Evolutionary conservation across 2,329 filamentous ascomycete genomes (phyloP), one percentile per base, ranked within the genome.

Genomic region (Phialophora chinensis): DNA sequence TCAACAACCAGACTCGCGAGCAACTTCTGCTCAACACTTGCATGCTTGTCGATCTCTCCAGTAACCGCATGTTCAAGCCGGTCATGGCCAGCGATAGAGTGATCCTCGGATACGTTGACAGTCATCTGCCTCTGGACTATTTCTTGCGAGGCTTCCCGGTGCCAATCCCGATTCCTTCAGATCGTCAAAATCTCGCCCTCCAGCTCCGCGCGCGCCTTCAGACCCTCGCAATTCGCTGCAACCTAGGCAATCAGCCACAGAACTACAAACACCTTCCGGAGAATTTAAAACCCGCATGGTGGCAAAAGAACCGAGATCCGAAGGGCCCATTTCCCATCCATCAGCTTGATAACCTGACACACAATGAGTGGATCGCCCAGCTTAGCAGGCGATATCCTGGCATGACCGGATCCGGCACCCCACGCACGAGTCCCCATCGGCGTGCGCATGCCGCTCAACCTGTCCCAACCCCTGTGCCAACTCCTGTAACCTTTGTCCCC

Each of bases 1-100:
- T 71, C 25, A 53, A 55, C 56, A 55, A 55, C 17, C 25, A 56
- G 54, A 63, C 65, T 6, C 33, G 59, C 4, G 58, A 67, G 27
- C 67, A 69, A 47, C 57, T 71, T 53, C 60, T 69, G n/a, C 44
- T 69, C 31, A 70, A 70, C 56, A 71, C 67, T 3, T 23, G 52
- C 38, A 71, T 71, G 69, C 50, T 47, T 17, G 66, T 71, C 5
- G 69, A 71, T 33, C 20, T 68, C 17, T 27, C 29, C 5, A 64
- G 59, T 23, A 63, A 63, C 10, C 50, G 67, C 23, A 59, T 71
- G 29, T 63, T 70, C 25, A 66, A 62, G 44, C 69, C 69, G 1
- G 52, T 63, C 25, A 63, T 69, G 23, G 31, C 14, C 50, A 63
- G 61, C 47, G 38, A 54, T 27, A 59, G 42, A 47, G 54, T 47